phyloP scores from a whole-genome alignment of 306 rosid genomes.

The Arachis hypogaea region DNA sequence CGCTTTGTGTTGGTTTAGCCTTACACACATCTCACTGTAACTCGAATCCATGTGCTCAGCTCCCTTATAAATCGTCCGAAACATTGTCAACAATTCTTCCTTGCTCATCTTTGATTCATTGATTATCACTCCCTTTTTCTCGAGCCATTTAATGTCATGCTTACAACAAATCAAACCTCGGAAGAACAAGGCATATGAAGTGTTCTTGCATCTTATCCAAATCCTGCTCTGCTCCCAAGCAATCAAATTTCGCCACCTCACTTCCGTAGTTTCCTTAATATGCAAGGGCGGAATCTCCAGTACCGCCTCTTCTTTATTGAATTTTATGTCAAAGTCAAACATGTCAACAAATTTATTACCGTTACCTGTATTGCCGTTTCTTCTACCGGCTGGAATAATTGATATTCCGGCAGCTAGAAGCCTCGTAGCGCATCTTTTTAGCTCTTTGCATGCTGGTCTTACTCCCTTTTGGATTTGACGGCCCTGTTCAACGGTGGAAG shows the following conservation, averaged over 20 bases:
- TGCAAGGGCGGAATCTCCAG: neutral
- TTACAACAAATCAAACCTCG: slow-evolving; percentile 31
- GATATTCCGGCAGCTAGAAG: slow-evolving; percentile 40
- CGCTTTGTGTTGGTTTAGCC: neutral
- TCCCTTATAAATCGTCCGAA: neutral
- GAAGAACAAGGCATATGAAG: slow-evolving; percentile 39
- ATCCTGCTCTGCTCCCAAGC: slow-evolving; percentile 40
- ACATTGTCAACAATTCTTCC: slow-evolving; percentile 17
- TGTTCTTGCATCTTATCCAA: neutral
- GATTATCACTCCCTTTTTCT: neutral
- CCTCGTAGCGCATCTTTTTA: slow-evolving; percentile 19
- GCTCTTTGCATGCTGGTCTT: neutral
- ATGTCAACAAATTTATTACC: neutral
- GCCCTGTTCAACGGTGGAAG: neutral
- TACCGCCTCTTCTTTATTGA: neutral
- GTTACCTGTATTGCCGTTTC: neutral
- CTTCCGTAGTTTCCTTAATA: slow-evolving; percentile 29
- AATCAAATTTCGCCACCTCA: slow-evolving; percentile 40
- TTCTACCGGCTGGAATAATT: neutral
- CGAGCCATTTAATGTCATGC: slow-evolving; percentile 25
- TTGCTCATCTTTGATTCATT: neutral
- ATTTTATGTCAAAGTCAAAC: slow-evolving; percentile 11
- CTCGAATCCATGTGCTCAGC: slow-evolving; percentile 36
- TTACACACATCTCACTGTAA: neutral
- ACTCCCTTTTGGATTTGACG: neutral